Evolutionary conservation across 768 basidiomycete species (phyloP).

Genomic region (Pleurotus giganteus): DNA sequence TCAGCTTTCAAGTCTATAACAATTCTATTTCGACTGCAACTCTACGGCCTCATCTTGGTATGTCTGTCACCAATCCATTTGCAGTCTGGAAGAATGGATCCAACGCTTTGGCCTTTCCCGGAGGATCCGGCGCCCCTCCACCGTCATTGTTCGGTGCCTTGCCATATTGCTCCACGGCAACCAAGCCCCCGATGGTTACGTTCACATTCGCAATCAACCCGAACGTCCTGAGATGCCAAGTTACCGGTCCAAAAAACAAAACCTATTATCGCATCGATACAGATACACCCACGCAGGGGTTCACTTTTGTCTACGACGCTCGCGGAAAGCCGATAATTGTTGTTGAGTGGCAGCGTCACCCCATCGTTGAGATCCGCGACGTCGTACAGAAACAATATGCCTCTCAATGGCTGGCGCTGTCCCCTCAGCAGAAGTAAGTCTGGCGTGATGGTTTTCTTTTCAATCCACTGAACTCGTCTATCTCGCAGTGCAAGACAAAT

Average conservation of each 20-base stretch:
- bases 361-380: conserved; percentile 35
- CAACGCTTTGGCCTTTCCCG: neutral
- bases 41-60: neutral
- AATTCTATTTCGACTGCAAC: neutral
- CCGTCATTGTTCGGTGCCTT: conserved; percentile 13
- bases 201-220: conserved; percentile 40
- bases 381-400: conserved; percentile 31
- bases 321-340: conserved; percentile 34
- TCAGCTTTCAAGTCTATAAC: too few species aligned
- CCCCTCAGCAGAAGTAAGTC: conserved; percentile 39
- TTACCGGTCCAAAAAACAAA: conserved; percentile 38
- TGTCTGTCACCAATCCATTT: conserved; percentile 4
- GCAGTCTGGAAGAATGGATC: neutral
- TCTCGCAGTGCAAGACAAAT: conserved; percentile 34
- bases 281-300: conserved; percentile 30
- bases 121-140: neutral
- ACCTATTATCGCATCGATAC: conserved; percentile 40
- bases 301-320: conserved; percentile 37
- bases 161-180: conserved; percentile 3
- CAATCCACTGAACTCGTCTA: neutral
- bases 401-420: conserved; percentile 41
- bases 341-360: conserved; percentile 38
- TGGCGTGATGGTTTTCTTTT: neutral
- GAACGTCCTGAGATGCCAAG: conserved; percentile 39
- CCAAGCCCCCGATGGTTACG: conserved; percentile 30